Evolutionary conservation across 768 basidiomycete genomes (phyloP).

Genomic region (Russula earlei): DNA sequence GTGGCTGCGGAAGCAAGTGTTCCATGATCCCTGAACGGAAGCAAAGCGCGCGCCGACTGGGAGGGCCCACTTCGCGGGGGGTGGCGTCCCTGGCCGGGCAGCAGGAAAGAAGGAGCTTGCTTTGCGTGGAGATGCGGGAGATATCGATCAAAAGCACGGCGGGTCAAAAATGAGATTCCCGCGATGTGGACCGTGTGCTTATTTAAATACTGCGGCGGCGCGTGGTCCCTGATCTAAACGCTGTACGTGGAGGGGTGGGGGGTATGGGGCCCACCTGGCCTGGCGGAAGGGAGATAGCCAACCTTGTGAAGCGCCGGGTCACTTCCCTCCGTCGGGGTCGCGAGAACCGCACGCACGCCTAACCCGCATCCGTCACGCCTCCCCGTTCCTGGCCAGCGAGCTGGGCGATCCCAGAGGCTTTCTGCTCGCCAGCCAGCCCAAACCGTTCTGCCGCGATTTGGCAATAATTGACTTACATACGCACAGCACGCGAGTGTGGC

Average conservation of each 20-base stretch:
- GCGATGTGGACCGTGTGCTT: background rate
- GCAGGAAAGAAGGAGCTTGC: no score
- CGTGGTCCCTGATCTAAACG: constrained; percentile 13
- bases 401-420: background rate
- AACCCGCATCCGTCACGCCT: background rate
- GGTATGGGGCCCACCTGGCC: no score
- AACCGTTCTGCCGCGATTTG: no score
- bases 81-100: no score
- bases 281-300: background rate
- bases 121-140: no score
- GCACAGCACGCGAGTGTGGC: no score
- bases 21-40: background rate
- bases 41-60: no score
- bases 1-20: background rate
- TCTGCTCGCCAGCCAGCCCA: no score
- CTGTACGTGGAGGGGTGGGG: background rate
- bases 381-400: constrained; percentile 6
- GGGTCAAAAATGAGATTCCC: background rate
- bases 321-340: background rate
- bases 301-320: background rate
- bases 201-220: constrained; percentile 10
- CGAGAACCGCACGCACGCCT: background rate
- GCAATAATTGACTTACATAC: no score
- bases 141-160: no score
- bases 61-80: no score